Evolutionary conservation across 805 yeast genomes (phyloP).

Genomic region (Metschnikowia bowlesiae): DNA sequence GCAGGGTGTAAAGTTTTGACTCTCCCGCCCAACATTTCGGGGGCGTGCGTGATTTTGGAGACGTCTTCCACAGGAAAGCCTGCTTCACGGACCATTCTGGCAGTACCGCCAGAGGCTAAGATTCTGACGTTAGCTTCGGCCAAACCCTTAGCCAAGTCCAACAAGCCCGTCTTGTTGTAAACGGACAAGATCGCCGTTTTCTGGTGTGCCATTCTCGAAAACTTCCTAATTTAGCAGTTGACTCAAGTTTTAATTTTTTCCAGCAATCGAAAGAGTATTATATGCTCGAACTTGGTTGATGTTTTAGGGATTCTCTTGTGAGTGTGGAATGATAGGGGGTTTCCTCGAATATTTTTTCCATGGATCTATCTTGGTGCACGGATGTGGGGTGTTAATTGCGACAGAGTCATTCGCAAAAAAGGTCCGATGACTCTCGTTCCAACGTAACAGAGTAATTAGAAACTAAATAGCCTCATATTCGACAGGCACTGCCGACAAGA

Average conservation of each 20-base stretch:
- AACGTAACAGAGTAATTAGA: too few relatives aligned
- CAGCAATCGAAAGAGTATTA: not conserved
- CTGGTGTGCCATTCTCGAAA: constrained; percentile 34
- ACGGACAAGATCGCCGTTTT: constrained; percentile 96
- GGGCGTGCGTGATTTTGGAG: constrained; percentile 92
- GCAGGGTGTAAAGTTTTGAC: constrained; percentile 99
- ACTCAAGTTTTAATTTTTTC: not conserved
- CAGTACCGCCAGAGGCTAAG: constrained; percentile 97
- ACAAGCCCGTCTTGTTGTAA: constrained; percentile 93
- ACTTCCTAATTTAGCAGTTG: not conserved
- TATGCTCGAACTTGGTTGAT: constrained; percentile 1
- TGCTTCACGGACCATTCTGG: constrained; percentile 89
- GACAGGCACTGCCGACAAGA: too few relatives aligned
- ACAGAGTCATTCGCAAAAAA: constrained; percentile 3
- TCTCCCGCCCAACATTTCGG: constrained; percentile 98
- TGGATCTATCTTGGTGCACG: constrained; percentile 1
- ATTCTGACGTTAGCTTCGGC: constrained; percentile 84
- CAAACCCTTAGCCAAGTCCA: constrained; percentile 95
- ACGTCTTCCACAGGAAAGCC: constrained; percentile 98
- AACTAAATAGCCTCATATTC: too few relatives aligned
- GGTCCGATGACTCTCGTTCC: not conserved
- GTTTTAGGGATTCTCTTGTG: constrained; percentile 1
- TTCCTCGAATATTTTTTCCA: not conserved
- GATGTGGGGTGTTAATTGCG: constrained; percentile 2
- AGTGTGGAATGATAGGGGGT: constrained; percentile 2